A percentile compares a stretch with the other conserved stretches of the same genome.
Conservation (phyloP, 306 rosid species). For the Quercus gilva region DNA sequence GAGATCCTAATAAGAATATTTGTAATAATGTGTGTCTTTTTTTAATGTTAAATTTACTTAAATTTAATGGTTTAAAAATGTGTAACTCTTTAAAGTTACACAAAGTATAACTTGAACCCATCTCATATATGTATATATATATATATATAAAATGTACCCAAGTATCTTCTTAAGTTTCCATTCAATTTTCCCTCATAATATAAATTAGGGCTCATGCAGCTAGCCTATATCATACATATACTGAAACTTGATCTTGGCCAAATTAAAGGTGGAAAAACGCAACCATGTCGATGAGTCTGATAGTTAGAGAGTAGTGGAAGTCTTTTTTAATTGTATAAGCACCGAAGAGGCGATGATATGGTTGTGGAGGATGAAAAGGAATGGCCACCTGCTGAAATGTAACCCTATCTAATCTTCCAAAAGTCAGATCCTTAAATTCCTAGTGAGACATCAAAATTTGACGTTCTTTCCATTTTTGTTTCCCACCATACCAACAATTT, state of each 20-base stretch:
- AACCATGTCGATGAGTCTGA: not conserved
- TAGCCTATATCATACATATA: not conserved
- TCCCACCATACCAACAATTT: slow-evolving; percentile 27
- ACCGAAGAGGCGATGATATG: slow-evolving; percentile 10
- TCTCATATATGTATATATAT: no score
- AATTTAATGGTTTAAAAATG: no score
- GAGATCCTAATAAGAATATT: no score
- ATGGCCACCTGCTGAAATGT: not conserved
- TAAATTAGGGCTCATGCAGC: not conserved
- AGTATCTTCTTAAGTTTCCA: no score
- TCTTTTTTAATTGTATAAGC: slow-evolving; percentile 11
- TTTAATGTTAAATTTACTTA: no score
- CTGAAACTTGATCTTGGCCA: not conserved
- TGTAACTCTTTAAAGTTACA: no score
- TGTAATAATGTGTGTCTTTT: no score
- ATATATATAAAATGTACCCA: no score
- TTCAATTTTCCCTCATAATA: no score
- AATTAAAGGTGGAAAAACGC: not conserved
- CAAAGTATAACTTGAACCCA: no score
- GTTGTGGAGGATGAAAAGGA: slow-evolving; percentile 12
- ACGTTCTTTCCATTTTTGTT: slow-evolving; percentile 18
- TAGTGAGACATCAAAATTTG: slow-evolving; percentile 19
- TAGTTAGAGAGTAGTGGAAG: not conserved
- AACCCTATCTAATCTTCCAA: slow-evolving; percentile 8
- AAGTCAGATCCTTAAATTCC: slow-evolving; percentile 7